Base-by-base conservation (phyloP, 2,329 filamentous ascomycete species). In the Sclerotinia borealis region DNA sequence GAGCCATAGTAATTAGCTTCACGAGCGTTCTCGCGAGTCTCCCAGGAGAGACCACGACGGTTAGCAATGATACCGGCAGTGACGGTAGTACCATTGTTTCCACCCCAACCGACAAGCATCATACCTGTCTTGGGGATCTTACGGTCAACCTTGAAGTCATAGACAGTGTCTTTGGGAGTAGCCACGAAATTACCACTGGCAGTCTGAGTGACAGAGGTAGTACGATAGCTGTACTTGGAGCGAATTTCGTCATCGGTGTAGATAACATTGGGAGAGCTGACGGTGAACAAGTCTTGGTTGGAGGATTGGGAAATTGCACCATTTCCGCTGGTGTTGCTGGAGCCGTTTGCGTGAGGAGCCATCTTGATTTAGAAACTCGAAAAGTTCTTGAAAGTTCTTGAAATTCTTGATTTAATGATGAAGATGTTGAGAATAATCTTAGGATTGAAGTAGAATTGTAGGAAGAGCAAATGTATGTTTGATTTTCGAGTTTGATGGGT, bases 61-160 rank as follows among this genome's bases (percentile, higher is more conserved):
- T 99, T 99, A 79, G 93, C 95, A 76, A 99, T 85, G 78, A 99
- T 96, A 77, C 93, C 95, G 67, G 95, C 95, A 65, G 95, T 98
- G 67, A 99, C 92, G 64, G 95, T 99, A 69, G 92, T 92, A 69
- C 95, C 95, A 76, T 99, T 99, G 86, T 99, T 99, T 75, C 95
- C 95, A 78, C 95, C 95, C 87, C 90, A 93, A 68, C 95, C 95
- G 70, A 99, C 93, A 69, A 99, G 85, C 95, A 99, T 98, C 81
- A 97, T 85, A 75, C 95, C 95, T 70, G 92, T 85, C 83, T 93
- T 96, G 78, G 92, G 92, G 65, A 98, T 85, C 78, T 90, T 91
- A 77, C 93, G 92, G 76, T 96, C 90, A 74, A 95, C 91, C 84
- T 96, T 96, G 89, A 99, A 98, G 82, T 97, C 89, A 78, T 98